phyloP scores from a whole-genome alignment of 148 eudicot species.

The Dianthus caryophyllus region DNA sequence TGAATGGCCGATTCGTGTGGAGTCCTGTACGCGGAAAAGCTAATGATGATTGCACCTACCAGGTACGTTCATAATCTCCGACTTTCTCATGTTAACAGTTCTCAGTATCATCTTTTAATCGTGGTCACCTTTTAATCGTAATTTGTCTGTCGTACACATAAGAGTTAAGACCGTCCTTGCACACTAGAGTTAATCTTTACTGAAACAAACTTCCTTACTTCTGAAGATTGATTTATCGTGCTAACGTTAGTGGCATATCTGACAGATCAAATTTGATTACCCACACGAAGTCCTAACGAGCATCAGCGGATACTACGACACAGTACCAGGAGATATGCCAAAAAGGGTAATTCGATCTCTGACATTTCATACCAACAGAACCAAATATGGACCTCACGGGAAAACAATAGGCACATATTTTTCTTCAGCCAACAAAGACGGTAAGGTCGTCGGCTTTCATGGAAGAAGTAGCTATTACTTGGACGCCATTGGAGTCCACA shows the following conservation, averaged over 20 bases:
- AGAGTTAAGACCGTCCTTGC: too few relatives aligned
- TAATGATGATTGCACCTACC: slow-evolving; percentile 31
- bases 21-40: slow-evolving; percentile 46
- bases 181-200: too few relatives aligned
- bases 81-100: neutral
- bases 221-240: neutral
- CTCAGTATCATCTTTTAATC: neutral
- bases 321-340: slow-evolving; percentile 22
- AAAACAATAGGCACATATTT: slow-evolving; percentile 30
- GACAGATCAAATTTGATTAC: slow-evolving; percentile 33
- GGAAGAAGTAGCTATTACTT: slow-evolving; percentile 35
- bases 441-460: slow-evolving; percentile 34
- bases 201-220: neutral
- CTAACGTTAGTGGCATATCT: neutral
- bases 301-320: slow-evolving; percentile 30
- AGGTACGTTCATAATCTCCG: slow-evolving; percentile 14
- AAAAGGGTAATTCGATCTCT: slow-evolving; percentile 31
- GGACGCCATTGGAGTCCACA: slow-evolving; percentile 40
- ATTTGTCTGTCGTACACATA: too few relatives aligned
- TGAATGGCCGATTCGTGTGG: slow-evolving; percentile 66
- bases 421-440: slow-evolving; percentile 28
- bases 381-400: slow-evolving; percentile 38
- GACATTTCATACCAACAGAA: slow-evolving; percentile 34
- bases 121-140: too few relatives aligned
- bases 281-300: slow-evolving; percentile 27